Conservation (phyloP, 2,329 filamentous ascomycete genomes). For the Trematosphaeria pertusa region DNA sequence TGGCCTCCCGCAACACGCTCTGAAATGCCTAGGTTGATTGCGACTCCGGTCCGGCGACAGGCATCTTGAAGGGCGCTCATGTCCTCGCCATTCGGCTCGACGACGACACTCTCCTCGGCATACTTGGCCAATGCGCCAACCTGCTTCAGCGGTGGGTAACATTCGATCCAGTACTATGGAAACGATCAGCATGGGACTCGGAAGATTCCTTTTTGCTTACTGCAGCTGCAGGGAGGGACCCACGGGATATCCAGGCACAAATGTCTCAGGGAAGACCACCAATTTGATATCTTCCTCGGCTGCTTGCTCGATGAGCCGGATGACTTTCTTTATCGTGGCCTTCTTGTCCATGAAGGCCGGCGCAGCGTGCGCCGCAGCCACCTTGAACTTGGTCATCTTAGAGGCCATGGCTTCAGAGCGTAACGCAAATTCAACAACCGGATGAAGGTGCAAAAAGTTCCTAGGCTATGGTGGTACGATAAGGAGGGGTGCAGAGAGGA, state of each 20-base stretch:
- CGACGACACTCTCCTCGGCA: conserved; percentile 44
- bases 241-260: conserved; percentile 47
- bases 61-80: conserved; percentile 40
- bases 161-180: conserved; percentile 44
- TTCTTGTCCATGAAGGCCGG: conserved; percentile 49
- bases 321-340: conserved; percentile 42
- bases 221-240: conserved; percentile 5
- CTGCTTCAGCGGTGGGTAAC: conserved; percentile 46
- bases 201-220: conserved; percentile 2
- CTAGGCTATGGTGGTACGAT: neutral
- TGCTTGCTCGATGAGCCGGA: conserved; percentile 43
- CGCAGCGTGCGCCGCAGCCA: conserved; percentile 46
- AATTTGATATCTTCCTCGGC: conserved; percentile 37
- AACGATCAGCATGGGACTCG: conserved; percentile 17
- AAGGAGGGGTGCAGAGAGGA: neutral
- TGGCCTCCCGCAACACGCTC: conserved; percentile 43
- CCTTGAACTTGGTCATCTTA: conserved; percentile 40
- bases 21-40: conserved; percentile 44
- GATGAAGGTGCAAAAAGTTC: too few species aligned
- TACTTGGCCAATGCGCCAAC: conserved; percentile 41
- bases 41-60: conserved; percentile 39
- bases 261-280: conserved; percentile 47
- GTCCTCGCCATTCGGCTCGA: conserved; percentile 39
- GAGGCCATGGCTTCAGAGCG: too few species aligned
- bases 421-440: too few species aligned